These are phyloP conservation scores for Trichaptum fuscoviolaceum DNA, from an alignment of 768 basidiomycete genomes.

Conservation along the genomic window DNA sequence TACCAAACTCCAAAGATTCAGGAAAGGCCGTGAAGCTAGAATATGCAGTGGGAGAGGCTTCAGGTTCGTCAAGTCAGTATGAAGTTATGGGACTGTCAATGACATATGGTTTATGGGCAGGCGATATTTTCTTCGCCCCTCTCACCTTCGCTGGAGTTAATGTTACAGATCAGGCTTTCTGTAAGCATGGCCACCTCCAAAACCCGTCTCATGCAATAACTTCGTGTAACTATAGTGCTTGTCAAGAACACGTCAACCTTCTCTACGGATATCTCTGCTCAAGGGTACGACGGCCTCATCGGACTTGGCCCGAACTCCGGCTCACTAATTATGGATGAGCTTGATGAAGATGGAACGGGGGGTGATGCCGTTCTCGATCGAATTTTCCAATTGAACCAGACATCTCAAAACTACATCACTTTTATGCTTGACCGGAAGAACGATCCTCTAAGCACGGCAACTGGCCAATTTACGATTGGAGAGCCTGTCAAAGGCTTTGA, in stretches of 20 bases:
- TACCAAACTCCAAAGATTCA: conserved; percentile 34
- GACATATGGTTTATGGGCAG: conserved; percentile 20
- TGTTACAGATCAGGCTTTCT: conserved; percentile 37
- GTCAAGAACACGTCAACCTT: conserved; percentile 4
- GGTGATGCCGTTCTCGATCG: conserved; percentile 58
- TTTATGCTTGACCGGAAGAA: conserved; percentile 57
- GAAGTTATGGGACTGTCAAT: background rate
- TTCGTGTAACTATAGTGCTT: conserved; percentile 29
- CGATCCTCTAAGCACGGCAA: conserved; percentile 45
- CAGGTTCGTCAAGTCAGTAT: conserved; percentile 31
- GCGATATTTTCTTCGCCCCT: conserved; percentile 38
- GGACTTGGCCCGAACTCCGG: conserved; percentile 62
- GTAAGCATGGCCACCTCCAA: conserved; percentile 11
- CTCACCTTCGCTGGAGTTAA: conserved; percentile 38
- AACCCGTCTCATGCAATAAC: conserved; percentile 27
- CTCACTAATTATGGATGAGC: conserved; percentile 38
- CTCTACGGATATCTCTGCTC: conserved; percentile 21
- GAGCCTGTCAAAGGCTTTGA: conserved; percentile 47
- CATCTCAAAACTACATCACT: conserved; percentile 57
- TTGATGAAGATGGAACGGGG: conserved; percentile 23
- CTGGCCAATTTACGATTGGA: conserved; percentile 60
- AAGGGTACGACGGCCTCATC: conserved; percentile 28
- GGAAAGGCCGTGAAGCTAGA: conserved; percentile 34
- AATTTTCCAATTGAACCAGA: conserved; percentile 54
- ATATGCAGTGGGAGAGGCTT: conserved; percentile 51